Percentiles rank a stretch among this genome's conserved stretches.
phyloP scores from a whole-genome alignment of 805 yeast genomes.

The Millerozyma miso region DNA sequence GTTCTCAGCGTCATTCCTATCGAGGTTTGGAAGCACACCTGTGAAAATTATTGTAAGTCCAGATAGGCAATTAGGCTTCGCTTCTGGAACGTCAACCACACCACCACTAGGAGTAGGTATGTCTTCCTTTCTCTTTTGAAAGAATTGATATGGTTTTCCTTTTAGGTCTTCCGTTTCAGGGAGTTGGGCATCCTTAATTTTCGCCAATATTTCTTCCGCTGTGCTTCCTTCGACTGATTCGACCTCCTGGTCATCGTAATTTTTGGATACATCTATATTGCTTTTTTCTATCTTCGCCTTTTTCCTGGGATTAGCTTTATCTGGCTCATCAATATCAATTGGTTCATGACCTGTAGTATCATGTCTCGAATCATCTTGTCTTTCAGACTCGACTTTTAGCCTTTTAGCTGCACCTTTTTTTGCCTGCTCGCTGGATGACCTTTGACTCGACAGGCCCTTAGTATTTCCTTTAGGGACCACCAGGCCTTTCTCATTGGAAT shows the following conservation, averaged over 20 bases:
- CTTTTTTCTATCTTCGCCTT: not conserved
- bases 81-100: constrained; percentile 62
- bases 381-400: no score
- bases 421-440: no score
- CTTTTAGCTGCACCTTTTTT: no score
- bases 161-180: constrained; percentile 49
- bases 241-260: not conserved
- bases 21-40: constrained; percentile 76
- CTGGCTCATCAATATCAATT: no score
- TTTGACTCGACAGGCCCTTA: no score
- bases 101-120: constrained; percentile 27
- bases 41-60: constrained; percentile 94
- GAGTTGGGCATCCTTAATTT: constrained; percentile 72
- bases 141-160: constrained; percentile 55
- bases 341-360: no score
- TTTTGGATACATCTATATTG: not conserved
- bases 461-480: no score
- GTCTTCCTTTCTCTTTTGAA: constrained; percentile 25
- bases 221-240: constrained; percentile 18
- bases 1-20: constrained; percentile 70
- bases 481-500: no score
- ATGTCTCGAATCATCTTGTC: no score
- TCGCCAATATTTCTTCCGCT: constrained; percentile 54
- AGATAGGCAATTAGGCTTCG: constrained; percentile 77
- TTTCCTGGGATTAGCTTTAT: not conserved